Conservation (phyloP, 75 land plant genomes). For the Pinus taeda region DNA sequence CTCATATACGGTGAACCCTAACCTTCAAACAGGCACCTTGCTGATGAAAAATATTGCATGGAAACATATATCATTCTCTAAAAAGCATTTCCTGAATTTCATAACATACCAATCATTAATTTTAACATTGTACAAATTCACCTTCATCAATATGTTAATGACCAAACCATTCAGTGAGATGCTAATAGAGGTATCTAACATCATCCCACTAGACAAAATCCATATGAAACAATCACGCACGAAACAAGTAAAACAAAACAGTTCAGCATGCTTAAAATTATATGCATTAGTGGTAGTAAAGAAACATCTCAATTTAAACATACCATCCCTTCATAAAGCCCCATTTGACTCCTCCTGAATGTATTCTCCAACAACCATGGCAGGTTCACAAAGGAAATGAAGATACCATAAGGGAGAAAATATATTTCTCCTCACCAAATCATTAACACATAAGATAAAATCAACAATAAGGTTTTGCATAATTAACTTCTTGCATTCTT, state of each 20-base stretch:
- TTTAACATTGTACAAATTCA: background rate
- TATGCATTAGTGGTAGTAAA: slow-evolving; percentile 1
- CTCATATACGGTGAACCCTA: background rate
- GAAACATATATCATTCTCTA: slow-evolving; percentile 28
- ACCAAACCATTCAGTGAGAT: background rate
- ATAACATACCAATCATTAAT: background rate
- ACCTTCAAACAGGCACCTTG: slow-evolving; percentile 90
- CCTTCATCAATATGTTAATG: background rate
- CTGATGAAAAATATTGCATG: slow-evolving; percentile 57
- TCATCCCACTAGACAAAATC: background rate
- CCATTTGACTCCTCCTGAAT: slow-evolving; percentile 59
- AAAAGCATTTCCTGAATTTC: slow-evolving; percentile 45
- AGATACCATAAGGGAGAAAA: background rate
- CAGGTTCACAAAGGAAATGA: background rate
- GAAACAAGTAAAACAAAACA: background rate
- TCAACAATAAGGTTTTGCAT: background rate
- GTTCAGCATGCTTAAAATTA: background rate
- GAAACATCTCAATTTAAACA: slow-evolving; percentile 5
- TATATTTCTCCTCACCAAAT: background rate
- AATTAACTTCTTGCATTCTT: background rate
- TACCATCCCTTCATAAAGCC: slow-evolving; percentile 82
- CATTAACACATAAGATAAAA: background rate
- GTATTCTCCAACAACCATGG: slow-evolving; percentile 81
- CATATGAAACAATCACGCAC: background rate
- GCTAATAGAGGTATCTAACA: background rate